Conservation (phyloP, 352 stramenopile species). For the Phytopythium ostracodes region DNA sequence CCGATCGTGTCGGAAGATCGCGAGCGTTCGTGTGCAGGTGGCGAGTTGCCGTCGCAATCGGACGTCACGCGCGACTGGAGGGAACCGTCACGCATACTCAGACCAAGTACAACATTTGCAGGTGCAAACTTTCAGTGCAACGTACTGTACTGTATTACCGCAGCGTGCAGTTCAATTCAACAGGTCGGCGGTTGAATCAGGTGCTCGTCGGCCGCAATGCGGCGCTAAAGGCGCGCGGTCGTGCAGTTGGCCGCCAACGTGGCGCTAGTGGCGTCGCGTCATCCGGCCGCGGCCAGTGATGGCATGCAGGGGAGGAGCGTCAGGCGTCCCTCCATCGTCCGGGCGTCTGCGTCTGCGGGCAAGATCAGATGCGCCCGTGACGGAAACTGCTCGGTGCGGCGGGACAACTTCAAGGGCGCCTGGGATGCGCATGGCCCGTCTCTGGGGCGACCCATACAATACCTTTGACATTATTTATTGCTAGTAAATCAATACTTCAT, state of each 20-base stretch:
- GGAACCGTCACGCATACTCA: neutral
- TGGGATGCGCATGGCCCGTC: neutral
- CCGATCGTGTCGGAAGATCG: neutral
- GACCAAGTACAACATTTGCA: neutral
- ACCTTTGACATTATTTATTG: too few relatives aligned
- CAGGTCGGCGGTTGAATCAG: neutral
- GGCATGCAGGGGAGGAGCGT: neutral
- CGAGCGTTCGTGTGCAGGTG: neutral
- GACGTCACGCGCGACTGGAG: neutral
- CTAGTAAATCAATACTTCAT: too few relatives aligned
- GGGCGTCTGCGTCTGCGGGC: neutral
- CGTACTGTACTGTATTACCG: neutral
- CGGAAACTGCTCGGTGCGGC: conserved; percentile 8
- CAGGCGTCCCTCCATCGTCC: too few relatives aligned
- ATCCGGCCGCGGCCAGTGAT: neutral
- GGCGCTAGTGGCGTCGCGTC: too few relatives aligned
- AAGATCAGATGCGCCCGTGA: conserved; percentile 4
- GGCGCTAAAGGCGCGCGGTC: neutral
- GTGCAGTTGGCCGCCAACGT: too few relatives aligned
- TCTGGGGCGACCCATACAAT: too few relatives aligned
- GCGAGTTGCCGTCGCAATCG: neutral
- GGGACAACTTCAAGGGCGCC: conserved; percentile 6
- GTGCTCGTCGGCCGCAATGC: neutral
- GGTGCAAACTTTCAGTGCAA: neutral
- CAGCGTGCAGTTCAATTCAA: conserved; percentile 5